Conservation (phyloP, 176 grass and related monocot genomes). For the bread wheat (Triticum aestivum) region DNA sequence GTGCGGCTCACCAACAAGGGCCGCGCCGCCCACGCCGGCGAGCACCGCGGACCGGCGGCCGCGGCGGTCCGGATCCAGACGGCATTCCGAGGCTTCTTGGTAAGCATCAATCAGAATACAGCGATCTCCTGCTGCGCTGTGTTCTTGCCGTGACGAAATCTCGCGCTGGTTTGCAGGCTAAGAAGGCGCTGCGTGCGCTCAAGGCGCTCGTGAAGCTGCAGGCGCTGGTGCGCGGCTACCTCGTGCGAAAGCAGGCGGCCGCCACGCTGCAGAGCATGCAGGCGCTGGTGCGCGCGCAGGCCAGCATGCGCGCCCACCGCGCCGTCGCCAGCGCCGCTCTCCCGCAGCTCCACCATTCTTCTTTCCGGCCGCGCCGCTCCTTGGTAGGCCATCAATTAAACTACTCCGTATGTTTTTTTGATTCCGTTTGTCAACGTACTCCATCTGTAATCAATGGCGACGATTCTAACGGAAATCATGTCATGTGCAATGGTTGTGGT, state of each 20-base stretch:
- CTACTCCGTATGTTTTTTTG: not conserved
- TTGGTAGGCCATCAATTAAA: slow-evolving; percentile 25
- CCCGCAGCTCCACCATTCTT: slow-evolving; percentile 45
- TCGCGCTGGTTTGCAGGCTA: slow-evolving; percentile 46
- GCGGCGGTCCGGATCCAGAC: slow-evolving; percentile 90
- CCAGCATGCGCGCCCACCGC: slow-evolving; percentile 54
- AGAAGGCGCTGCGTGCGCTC: slow-evolving; percentile 88
- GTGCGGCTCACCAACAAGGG: slow-evolving; percentile 81
- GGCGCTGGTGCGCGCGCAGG: slow-evolving; percentile 83
- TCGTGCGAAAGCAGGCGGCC: slow-evolving; percentile 78
- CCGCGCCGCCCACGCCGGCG: slow-evolving; percentile 2
- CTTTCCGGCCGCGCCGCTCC: slow-evolving; percentile 40
- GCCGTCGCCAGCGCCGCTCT: slow-evolving; percentile 17
- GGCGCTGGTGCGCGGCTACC: slow-evolving; percentile 79
- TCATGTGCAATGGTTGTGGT: not conserved
- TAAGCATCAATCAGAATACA: not conserved
- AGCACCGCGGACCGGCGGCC: not conserved
- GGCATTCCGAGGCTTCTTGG: slow-evolving; percentile 85
- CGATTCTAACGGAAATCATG: not conserved
- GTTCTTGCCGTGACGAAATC: not conserved
- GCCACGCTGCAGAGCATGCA: slow-evolving; percentile 88
- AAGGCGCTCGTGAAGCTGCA: slow-evolving; percentile 94
- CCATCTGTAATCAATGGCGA: not conserved
- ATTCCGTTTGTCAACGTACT: not conserved
- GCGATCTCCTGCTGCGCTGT: slow-evolving; percentile 15